Evolutionary conservation across 2,329 filamentous ascomycete species (phyloP).

Genomic region (Aspergillus fijiensis): DNA sequence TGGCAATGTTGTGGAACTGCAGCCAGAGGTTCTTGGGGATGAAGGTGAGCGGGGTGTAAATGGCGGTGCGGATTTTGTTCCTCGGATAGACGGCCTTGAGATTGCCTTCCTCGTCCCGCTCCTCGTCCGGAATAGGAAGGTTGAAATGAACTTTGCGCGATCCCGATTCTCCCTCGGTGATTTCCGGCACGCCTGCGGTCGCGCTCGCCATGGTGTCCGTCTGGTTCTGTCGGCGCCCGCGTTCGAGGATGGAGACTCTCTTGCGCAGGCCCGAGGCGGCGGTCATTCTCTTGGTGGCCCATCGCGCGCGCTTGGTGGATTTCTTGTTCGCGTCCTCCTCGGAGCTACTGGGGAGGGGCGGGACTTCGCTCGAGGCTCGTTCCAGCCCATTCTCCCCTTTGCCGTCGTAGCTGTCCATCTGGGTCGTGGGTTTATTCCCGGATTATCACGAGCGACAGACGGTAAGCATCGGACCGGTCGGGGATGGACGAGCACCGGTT

Average conservation of each 20-base stretch:
- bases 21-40: slow-evolving; percentile 6
- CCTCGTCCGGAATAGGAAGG: slow-evolving; percentile 2
- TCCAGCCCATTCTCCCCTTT: slow-evolving; percentile 6
- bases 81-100: slow-evolving; percentile 5
- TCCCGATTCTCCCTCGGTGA: neutral
- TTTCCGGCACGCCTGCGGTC: neutral
- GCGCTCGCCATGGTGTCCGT: neutral
- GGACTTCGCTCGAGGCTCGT: slow-evolving; percentile 2
- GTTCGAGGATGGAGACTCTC: slow-evolving; percentile 6
- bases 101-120: slow-evolving; percentile 8
- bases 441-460: neutral
- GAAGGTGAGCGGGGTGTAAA: slow-evolving; percentile 5
- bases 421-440: neutral
- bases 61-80: slow-evolving; percentile 7
- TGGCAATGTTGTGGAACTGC: slow-evolving; percentile 7
- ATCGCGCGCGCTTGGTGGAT: slow-evolving; percentile 8
- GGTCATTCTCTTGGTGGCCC: slow-evolving; percentile 5
- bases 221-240: neutral
- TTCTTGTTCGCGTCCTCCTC: neutral
- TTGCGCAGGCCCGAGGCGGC: slow-evolving; percentile 3
- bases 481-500: neutral
- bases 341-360: neutral
- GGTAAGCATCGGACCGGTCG: slow-evolving; percentile 3
- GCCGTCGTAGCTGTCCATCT: neutral
- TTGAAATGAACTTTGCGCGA: slow-evolving; percentile 7